These are phyloP conservation scores for Pontederia paniculata DNA, from an alignment of 176 grass and related monocot species.

Conservation along the genomic window DNA sequence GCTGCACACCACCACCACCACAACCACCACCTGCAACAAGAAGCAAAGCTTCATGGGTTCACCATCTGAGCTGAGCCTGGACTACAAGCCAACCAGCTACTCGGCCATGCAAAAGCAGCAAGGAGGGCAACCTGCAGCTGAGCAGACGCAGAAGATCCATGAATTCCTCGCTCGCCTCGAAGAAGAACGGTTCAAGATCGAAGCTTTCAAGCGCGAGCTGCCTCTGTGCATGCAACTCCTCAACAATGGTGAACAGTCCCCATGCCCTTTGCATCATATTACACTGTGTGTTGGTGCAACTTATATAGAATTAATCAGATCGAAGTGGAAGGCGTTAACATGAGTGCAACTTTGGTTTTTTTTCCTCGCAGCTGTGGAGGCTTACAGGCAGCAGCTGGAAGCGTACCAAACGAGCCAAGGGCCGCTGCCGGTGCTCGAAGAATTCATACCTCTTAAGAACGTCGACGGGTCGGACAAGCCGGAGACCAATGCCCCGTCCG, in stretches of 20 bases:
- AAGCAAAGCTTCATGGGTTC: constrained; percentile 47
- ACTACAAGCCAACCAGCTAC: constrained; percentile 53
- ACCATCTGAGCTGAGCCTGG: constrained; percentile 74
- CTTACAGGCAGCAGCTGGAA: constrained; percentile 83
- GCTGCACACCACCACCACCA: neutral
- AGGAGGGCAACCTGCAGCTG: constrained; percentile 29
- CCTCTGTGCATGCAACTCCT: constrained; percentile 98
- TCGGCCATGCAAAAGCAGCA: constrained; percentile 20
- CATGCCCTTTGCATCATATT: no score
- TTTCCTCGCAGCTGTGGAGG: constrained; percentile 48
- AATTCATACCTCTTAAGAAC: constrained; percentile 81
- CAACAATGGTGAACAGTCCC: constrained; percentile 42
- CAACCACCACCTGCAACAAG: neutral
- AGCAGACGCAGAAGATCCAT: constrained; percentile 56
- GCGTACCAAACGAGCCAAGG: constrained; percentile 46
- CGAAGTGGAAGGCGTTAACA: no score
- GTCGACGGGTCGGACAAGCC: constrained; percentile 39
- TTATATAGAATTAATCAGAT: no score
- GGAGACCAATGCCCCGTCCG: constrained; percentile 29
- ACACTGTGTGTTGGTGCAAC: neutral
- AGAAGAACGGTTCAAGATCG: constrained; percentile 91
- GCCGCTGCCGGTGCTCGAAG: constrained; percentile 63
- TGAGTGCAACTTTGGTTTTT: neutral
- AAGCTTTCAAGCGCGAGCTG: constrained; percentile 97
- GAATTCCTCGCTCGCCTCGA: constrained; percentile 71